Base-by-base conservation (phyloP, 225 moss, liverwort and hornwort species). In the Neckera pumila region DNA sequence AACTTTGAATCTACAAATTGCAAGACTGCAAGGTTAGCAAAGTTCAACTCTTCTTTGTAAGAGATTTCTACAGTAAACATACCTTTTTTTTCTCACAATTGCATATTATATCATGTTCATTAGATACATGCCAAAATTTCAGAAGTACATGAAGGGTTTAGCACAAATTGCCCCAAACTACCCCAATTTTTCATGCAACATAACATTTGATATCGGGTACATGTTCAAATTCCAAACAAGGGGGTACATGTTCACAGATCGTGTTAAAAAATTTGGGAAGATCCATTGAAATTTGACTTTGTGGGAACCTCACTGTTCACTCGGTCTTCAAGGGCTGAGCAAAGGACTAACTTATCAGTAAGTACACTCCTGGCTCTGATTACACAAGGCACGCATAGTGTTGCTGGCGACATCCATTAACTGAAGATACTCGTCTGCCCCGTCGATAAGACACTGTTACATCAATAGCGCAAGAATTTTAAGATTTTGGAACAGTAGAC, bases 341-440 rank as follows among this genome's bases (percentile, higher is more conserved):
- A 20, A 71, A 33, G 33, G 43, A 40, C 54, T 53, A n/a, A n/a
- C n/a, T n/a, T n/a, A 64, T 45, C 43, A 90, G 83, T 93, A 95
- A 53, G 89, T 84, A 69, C 86, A 92, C 72, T 91, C 89, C 87
- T 87, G 87, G 73, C 62, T 53, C 51, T 87, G 87, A 74, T 87
- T 84, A 67, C 97, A 96, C 33, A 98, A 93, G 73, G 93, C 92
- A 71, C 98, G 94, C 95, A 97, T 94, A 12, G 96, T 96, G 86
- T 97, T 98, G 94, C 96, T 98, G 66, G 98, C 91, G 42, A 98
- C 96, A 77, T 98, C 97, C 93, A 98, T 92, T 71, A 97, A 72
- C 90, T 98, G 98, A 82, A 98, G 94, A 78, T 96, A 98, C 86
- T 98, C 98, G n/a, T 98, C 97, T 66, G 96, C 97, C 51, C 98